A percentile compares a stretch with the other conserved stretches of the same genome.
Evolutionary conservation across 108 stramenopile genomes (phyloP).

Genomic region (Halocafeteria seosinensis): DNA sequence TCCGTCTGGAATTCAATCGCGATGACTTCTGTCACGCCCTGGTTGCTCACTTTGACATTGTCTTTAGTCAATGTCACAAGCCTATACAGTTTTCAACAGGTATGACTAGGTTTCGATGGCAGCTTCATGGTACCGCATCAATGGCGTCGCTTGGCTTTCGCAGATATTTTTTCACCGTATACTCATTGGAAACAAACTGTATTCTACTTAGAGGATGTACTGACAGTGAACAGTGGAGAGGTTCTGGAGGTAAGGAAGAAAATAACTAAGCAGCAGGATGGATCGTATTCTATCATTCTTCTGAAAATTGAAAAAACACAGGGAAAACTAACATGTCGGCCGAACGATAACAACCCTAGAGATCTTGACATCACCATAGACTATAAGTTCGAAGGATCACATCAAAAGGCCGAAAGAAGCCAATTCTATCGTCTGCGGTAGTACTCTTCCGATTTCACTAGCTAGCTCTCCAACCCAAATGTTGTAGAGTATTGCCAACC

Average conservation of each 20-base stretch:
- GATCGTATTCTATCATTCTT: no score
- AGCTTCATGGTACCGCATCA: no score
- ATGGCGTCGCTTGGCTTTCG: no score
- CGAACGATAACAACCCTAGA: constrained; percentile 36
- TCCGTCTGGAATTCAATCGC: constrained; percentile 47
- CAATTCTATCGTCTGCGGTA: no score
- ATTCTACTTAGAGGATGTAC: constrained; percentile 35
- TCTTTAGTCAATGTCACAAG: constrained; percentile 71
- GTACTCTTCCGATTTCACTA: no score
- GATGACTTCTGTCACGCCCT: constrained; percentile 73
- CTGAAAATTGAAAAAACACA: no score
- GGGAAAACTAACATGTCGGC: constrained; percentile 19
- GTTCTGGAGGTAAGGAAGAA: constrained; percentile 16
- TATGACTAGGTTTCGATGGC: no score
- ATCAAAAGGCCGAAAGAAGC: no score
- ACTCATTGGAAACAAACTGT: constrained; percentile 96
- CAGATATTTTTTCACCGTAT: constrained; percentile 61
- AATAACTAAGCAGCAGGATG: no score
- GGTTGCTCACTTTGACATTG: constrained; percentile 83
- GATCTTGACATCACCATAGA: constrained; percentile 42
- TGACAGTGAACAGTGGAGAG: constrained; percentile 29
- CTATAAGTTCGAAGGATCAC: no score
- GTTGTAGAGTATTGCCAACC: not conserved
- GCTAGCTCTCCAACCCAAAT: not conserved
- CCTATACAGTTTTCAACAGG: constrained; percentile 83